Conservation (phyloP, 2,329 filamentous ascomycete genomes). For the Phaeophleospora eucalypticola region DNA sequence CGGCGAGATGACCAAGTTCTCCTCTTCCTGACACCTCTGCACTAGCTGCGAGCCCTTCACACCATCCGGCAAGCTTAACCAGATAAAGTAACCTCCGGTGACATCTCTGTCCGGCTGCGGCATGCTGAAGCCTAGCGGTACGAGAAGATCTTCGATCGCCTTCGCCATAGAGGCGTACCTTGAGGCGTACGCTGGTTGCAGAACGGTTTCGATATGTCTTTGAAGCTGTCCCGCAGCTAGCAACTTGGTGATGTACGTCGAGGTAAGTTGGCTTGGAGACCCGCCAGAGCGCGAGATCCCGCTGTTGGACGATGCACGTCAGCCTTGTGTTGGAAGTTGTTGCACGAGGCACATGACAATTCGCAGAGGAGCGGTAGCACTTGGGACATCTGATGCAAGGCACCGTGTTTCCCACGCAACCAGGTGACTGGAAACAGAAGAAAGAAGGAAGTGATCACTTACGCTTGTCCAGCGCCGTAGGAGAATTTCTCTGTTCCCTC, state of each 20-base stretch:
- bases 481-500: conserved; percentile 64
- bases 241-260: conserved; percentile 54
- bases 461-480: conserved; percentile 57
- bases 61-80: conserved; percentile 60
- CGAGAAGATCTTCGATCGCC: conserved; percentile 57
- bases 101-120: conserved; percentile 44
- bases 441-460: conserved; percentile 28
- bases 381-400: conserved; percentile 2
- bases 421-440: background rate
- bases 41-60: conserved; percentile 56
- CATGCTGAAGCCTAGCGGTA: conserved; percentile 58
- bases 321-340: background rate
- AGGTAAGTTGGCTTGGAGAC: conserved; percentile 56
- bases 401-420: background rate
- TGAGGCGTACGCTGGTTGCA: conserved; percentile 54
- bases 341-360: conserved; percentile 2
- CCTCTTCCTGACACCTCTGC: conserved; percentile 55
- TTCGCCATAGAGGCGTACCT: conserved; percentile 54
- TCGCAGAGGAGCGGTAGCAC: background rate
- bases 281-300: conserved; percentile 58
- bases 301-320: conserved; percentile 15
- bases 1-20: conserved; percentile 63
- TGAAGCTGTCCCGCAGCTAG: conserved; percentile 51
- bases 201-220: conserved; percentile 47
- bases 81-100: conserved; percentile 82